Evolutionary conservation across 1,284 basidiomycete species (phyloP).

Genomic region (Ceratobasidium sp.): DNA sequence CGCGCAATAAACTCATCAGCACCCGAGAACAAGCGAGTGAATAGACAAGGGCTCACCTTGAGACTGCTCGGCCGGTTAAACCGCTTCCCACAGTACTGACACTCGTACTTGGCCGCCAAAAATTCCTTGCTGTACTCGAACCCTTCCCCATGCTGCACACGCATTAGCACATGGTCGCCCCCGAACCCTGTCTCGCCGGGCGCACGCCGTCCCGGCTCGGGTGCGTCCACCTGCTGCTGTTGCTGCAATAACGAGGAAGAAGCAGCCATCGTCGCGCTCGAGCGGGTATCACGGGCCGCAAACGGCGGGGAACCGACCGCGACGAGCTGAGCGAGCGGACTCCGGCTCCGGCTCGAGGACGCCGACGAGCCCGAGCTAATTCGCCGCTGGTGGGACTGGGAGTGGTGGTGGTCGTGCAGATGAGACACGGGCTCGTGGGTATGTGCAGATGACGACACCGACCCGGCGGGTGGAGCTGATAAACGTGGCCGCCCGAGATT

Average conservation of each 20-base stretch:
- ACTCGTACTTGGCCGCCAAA: conserved; percentile 71
- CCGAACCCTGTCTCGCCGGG: conserved; percentile 18
- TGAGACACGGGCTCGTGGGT: background rate
- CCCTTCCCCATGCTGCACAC: conserved; percentile 44
- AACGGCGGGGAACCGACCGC: too few relatives aligned
- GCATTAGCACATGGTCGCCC: conserved; percentile 32
- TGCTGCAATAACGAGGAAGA: too few relatives aligned
- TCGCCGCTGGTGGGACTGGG: conserved; percentile 22
- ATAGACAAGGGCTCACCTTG: conserved; percentile 62
- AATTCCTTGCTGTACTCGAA: conserved; percentile 44
- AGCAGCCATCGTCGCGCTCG: too few relatives aligned
- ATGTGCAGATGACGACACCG: conserved; percentile 5
- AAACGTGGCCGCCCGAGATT: too few relatives aligned
- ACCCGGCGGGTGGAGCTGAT: conserved; percentile 1
- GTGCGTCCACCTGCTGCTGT: too few relatives aligned
- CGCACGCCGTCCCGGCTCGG: background rate
- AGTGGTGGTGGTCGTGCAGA: background rate
- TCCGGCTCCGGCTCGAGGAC: conserved; percentile 11
- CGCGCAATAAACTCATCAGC: conserved; percentile 36
- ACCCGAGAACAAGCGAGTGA: conserved; percentile 5
- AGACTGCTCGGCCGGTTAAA: conserved; percentile 85
- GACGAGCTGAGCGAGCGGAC: conserved; percentile 7
- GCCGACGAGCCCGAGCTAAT: conserved; percentile 33
- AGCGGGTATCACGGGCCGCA: too few relatives aligned
- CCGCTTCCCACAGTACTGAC: conserved; percentile 78